Base-by-base conservation (phyloP, 768 basidiomycete genomes). In the Boletus vermiculosoides region DNA sequence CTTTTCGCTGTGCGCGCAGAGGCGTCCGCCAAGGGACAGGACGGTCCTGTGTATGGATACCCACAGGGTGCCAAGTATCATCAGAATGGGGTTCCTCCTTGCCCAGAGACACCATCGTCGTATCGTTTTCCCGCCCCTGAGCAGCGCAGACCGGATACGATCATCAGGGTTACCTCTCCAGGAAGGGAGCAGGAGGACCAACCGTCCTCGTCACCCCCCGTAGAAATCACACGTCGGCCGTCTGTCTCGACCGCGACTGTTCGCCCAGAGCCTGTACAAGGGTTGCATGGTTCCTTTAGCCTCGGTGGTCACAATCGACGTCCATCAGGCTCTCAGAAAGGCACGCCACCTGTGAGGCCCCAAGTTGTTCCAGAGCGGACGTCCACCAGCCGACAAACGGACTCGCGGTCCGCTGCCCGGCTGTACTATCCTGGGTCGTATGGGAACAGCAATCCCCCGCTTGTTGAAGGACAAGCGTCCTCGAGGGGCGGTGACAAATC, bases 71-170 rank as follows among this genome's bases (percentile, higher is more conserved):
- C 44, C 46, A 73, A 70, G 48, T 63, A 71, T 9, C 60, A 74
- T 39, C 74, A 75, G 50, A 82, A 81, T 48, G 79, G 79, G 18
- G 55, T 67, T 13, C 47, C 69, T 20, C 42, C 61, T 18, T 64
- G 64, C 28, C 59, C 73, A 15, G 68, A 75, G 37, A 64, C 74
- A 5, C 37, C 73, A 0, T 75, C 77, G 28, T 57, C 77, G 7
- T 83, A 81, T 62, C 77, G 79, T 1, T 83, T 83, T 61, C 81
- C 82, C 0, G 74, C 77, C 0, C 68, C 77, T 30, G 70, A 72
- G 33, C 71, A 59, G 23, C 70, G 72, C 52, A 51, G 63, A 56
- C 60, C 73, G 6, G 78, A 81, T 20, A 57, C 70, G 44, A 66
- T 66, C 40, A 70, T 75, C 46, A 65, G 69, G 50, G 69, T 70